Base-by-base conservation (phyloP, 202 grass and related monocot species). In the Digitaria exilis region DNA sequence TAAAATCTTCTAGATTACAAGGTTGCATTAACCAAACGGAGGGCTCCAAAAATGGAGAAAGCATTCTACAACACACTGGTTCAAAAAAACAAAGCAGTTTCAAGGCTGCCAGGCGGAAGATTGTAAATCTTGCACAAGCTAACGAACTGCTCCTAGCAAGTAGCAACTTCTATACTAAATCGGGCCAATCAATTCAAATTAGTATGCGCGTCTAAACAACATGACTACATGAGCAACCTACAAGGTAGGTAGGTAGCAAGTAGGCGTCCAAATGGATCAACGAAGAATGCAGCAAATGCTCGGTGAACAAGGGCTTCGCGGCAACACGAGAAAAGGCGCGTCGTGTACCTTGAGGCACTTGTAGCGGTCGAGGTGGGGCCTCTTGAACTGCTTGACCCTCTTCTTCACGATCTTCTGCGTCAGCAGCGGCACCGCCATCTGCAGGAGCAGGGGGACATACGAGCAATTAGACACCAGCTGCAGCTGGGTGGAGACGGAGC, bases 311-410 rank as follows among this genome's bases (percentile, higher is more conserved):
- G 37, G 37, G 37, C 7, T 39, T 9, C 26, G 42, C 4, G 2
- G 2, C 9, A 28, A 21, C 42, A 61, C 50, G 50, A 42, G 19
- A 21, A 52, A 0, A 17, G 26, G 13, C 0, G 13, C 32, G 28
- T 7, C 4, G 4, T 73, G 18, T 82, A 95, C 93, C 93, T 92
- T 95, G 85, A 92, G 88, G 65, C 85, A 81, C 13, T 88, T 97
- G 87, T 92, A 91, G 85, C 91, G 94, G 77, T 97, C 91, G 62
- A 77, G 79, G 77, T 97, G 94, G 0, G 87, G 80, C 80, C 94
- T 90, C 91, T 97, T 94, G 89, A 97, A 97, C 39, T 86, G 75
- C 91, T 97, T 97, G 25, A 94, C 75, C 55, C 91, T 67, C 91
- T 92, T 94, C 89, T 97, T 97, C 78, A 97, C 89, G 69, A 93